phyloP scores from a whole-genome alignment of 306 rosid species.

The Castanopsis chinensis region DNA sequence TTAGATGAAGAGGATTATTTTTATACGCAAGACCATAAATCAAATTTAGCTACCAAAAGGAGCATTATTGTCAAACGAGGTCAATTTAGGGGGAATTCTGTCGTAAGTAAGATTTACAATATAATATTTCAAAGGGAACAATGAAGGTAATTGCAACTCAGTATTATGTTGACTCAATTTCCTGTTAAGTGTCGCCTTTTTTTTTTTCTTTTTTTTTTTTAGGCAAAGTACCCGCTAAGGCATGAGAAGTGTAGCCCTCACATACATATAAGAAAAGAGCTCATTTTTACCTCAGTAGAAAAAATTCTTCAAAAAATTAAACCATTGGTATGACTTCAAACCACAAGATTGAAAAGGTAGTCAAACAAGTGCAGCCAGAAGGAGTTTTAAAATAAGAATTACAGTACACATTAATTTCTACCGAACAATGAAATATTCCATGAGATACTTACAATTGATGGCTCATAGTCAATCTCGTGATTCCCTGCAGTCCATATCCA shows the following conservation, averaged over 20 bases:
- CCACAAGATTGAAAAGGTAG: background rate
- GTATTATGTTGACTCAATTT: background rate
- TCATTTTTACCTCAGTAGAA: background rate
- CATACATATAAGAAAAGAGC: background rate
- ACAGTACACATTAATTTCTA: background rate
- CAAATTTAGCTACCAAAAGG: background rate
- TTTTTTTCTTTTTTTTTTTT: no score
- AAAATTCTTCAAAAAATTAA: background rate
- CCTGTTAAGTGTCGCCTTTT: background rate
- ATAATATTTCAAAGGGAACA: background rate
- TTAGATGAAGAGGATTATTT: background rate
- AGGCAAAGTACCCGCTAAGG: background rate
- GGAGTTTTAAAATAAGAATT: background rate
- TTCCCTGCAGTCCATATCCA: constrained; percentile 98
- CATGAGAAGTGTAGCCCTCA: background rate
- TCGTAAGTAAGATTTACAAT: background rate
- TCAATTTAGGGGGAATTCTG: background rate
- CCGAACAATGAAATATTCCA: background rate
- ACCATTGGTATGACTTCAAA: background rate
- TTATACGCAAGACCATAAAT: background rate
- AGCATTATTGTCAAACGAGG: background rate
- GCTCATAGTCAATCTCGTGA: constrained; percentile 78
- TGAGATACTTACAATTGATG: constrained; percentile 58
- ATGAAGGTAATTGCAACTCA: background rate
- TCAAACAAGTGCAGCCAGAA: background rate